Evolutionary conservation across 148 eudicot genomes (phyloP), one percentile per base, ranked within the genome.

Genomic region (Persicaria tinctoria): DNA sequence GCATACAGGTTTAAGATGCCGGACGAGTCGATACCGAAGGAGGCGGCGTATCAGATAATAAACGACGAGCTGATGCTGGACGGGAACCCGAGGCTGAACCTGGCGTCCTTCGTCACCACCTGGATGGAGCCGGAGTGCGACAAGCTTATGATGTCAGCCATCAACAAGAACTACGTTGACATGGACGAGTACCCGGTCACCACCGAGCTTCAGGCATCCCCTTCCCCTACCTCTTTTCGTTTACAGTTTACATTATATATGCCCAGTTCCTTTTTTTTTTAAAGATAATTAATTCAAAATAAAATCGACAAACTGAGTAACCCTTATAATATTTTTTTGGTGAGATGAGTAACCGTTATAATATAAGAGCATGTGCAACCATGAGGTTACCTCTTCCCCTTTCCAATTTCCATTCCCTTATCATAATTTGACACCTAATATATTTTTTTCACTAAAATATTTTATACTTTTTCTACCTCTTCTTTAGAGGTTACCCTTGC

Each of bases 51-150:
- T 38, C 98, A 93, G 80, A 93, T 91, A 41, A 89, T 93, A 60
- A 91, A 83, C 70, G 98, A 93, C 63, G 97, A 93, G 80, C 32
- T 91, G 14, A 93, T 93, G 98, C 51, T 93, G 73, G 98, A 93
- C 57, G 98, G 98, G 0, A 93, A 93, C 64, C 98, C 98, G 4
- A 85, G 97, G 78, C 74, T 93, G 46, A 93, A 93, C 66, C 74
- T 93, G 74, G 98, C 98, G 0, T 93, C 98, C 1, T 93, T 91
- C 62, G 98, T 93, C 18, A 93, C 97, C 3, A 93, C 98, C 0
- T 93, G 97, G 98, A 93, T 93, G 98, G 98, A 93, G 74, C 94
- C 97, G 0, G 97, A 93, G 83, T 91, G 97, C 38, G 91, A 93
- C 74, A 91, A 93, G 71, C 85, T 93, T 1, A 89, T 93, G 68